Evolutionary conservation across 176 grass and related monocot species (phyloP).

Genomic region (bread wheat (Triticum aestivum)): DNA sequence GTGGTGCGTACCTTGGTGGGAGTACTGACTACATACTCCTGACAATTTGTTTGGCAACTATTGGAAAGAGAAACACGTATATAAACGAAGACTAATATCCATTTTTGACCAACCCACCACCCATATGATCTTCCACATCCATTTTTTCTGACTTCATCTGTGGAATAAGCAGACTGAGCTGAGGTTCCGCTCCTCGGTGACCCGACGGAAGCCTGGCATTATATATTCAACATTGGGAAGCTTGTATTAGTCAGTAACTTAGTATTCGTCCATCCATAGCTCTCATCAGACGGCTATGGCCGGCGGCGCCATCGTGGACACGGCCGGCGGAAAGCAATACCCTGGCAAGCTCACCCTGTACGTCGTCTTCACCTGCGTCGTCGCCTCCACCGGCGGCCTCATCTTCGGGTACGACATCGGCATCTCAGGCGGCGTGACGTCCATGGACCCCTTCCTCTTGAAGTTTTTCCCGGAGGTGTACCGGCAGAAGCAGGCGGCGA

Average conservation of each 20-base stretch:
- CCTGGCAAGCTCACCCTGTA: slow-evolving; percentile 73
- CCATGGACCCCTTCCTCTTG: slow-evolving; percentile 33
- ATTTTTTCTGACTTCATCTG: not conserved
- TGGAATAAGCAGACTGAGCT: not conserved
- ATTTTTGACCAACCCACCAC: not conserved
- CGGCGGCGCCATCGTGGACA: slow-evolving; percentile 52
- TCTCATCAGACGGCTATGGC: slow-evolving; percentile 36
- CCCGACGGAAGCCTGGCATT: not conserved
- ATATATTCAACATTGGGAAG: not conserved
- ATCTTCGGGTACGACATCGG: slow-evolving; percentile 90
- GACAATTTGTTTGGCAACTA: not conserved
- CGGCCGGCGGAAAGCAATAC: slow-evolving; percentile 52
- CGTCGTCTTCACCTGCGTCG: slow-evolving; percentile 70
- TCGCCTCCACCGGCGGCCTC: slow-evolving; percentile 81
- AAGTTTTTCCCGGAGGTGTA: slow-evolving; percentile 41
- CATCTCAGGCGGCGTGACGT: slow-evolving; percentile 59
- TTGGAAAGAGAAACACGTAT: not conserved
- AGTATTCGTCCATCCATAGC: not conserved
- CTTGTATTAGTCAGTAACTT: not conserved
- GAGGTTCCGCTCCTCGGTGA: not conserved
- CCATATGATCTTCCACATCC: not conserved
- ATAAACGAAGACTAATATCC: too few species aligned
- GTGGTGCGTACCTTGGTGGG: too few species aligned
- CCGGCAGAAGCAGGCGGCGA: slow-evolving; percentile 2
- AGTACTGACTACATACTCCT: too few species aligned